Conservation (phyloP, 768 basidiomycete species). For the Kwoniella dendrophila region DNA sequence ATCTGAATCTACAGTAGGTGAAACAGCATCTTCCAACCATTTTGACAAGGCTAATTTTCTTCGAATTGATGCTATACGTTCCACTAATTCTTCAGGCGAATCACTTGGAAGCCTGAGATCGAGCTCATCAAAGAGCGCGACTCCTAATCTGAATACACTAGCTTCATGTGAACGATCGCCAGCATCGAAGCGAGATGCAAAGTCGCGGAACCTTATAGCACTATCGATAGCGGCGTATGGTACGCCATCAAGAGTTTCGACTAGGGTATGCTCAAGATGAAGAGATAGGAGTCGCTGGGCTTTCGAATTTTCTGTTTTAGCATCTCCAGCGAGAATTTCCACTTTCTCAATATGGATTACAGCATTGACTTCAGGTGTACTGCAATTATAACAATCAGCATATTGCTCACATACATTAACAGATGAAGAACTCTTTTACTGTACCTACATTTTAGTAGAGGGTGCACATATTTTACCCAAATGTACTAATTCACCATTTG, state of each 20-base stretch:
- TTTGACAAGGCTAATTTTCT: slow-evolving; percentile 77
- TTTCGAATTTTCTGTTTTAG: slow-evolving; percentile 51
- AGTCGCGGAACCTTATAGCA: slow-evolving; percentile 74
- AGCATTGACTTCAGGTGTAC: slow-evolving; percentile 31
- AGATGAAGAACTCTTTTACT: no score
- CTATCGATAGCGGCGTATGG: slow-evolving; percentile 63
- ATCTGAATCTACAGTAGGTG: slow-evolving; percentile 71
- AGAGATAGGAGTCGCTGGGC: slow-evolving; percentile 71
- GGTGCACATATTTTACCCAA: slow-evolving; percentile 64
- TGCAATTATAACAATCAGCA: slow-evolving; percentile 11
- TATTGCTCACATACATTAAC: neutral
- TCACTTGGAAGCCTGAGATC: slow-evolving; percentile 65
- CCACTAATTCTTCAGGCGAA: slow-evolving; percentile 57
- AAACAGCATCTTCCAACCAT: slow-evolving; percentile 79
- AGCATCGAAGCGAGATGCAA: slow-evolving; percentile 69
- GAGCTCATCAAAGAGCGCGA: slow-evolving; percentile 83
- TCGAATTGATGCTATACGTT: slow-evolving; percentile 66
- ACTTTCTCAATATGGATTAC: slow-evolving; percentile 46
- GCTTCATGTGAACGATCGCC: slow-evolving; percentile 76
- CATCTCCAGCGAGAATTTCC: slow-evolving; percentile 37
- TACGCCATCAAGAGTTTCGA: slow-evolving; percentile 64
- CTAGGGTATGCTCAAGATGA: slow-evolving; percentile 72
- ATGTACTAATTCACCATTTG: slow-evolving; percentile 73
- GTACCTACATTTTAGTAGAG: slow-evolving; percentile 58
- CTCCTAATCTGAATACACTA: slow-evolving; percentile 80